These are phyloP conservation scores for Saksenaea vasiformis DNA, from an alignment of 371 early-diverging fungal genomes.

Conservation along the genomic window DNA sequence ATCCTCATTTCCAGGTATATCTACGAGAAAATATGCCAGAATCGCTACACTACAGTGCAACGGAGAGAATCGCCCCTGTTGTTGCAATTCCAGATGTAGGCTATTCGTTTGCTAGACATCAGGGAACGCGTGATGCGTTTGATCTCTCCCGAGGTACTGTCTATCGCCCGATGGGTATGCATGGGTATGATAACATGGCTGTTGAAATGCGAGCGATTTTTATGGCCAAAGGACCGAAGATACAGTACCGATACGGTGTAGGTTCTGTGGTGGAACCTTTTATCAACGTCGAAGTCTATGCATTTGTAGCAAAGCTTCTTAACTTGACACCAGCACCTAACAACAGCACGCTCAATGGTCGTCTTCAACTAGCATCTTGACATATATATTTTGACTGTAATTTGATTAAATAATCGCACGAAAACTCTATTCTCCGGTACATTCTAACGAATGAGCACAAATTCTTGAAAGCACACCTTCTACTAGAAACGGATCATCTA, in stretches of 20 bases:
- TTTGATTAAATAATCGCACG: not conserved
- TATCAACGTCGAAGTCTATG: slow-evolving; percentile 78
- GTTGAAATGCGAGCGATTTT: slow-evolving; percentile 89
- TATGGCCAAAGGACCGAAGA: slow-evolving; percentile 79
- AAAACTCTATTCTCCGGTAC: no score
- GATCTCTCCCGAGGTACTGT: slow-evolving; percentile 20
- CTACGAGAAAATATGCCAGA: slow-evolving; percentile 67
- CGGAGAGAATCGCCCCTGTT: slow-evolving; percentile 74
- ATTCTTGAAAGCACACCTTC: no score
- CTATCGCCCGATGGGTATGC: slow-evolving; percentile 62
- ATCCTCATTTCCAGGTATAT: slow-evolving; percentile 66
- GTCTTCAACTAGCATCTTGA: slow-evolving; percentile 11
- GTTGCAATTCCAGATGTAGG: slow-evolving; percentile 72
- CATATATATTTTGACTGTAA: not conserved
- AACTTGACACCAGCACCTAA: slow-evolving; percentile 66
- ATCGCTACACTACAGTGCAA: slow-evolving; percentile 60
- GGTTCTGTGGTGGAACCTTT: slow-evolving; percentile 57
- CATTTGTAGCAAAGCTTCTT: slow-evolving; percentile 64
- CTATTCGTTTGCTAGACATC: slow-evolving; percentile 52
- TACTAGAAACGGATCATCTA: no score
- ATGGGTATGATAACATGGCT: slow-evolving; percentile 85
- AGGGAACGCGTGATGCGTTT: slow-evolving; percentile 18
- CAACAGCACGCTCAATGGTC: slow-evolving; percentile 60
- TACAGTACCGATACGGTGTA: slow-evolving; percentile 27
- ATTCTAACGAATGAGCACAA: no score